Evolutionary conservation across 1,284 basidiomycete species (phyloP).

Genomic region (Cutaneotrichosporon cutaneum): DNA sequence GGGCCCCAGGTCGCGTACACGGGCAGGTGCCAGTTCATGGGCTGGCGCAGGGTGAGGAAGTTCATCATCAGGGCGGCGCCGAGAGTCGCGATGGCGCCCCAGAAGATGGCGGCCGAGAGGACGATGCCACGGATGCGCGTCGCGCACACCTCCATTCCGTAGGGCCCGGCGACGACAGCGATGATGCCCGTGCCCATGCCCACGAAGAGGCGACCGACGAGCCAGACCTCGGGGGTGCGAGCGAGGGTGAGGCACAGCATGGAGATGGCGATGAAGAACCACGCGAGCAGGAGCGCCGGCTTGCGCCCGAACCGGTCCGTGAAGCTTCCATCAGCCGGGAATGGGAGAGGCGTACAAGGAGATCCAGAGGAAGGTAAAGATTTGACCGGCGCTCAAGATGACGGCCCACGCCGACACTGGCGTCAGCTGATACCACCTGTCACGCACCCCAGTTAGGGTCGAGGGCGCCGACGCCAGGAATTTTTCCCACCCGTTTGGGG

Average conservation of each 20-base stretch:
- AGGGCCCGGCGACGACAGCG: conserved; percentile 19
- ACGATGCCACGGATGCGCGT: conserved; percentile 19
- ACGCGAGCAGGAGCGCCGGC: conserved; percentile 10
- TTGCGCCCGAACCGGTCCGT: conserved; percentile 29
- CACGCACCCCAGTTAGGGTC: conserved; percentile 21
- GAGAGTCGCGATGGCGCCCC: conserved; percentile 9
- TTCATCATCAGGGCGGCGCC: conserved; percentile 18
- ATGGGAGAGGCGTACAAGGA: background rate
- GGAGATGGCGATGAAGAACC: conserved; percentile 4
- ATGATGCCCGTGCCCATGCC: conserved; percentile 11
- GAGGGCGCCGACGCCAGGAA: conserved; percentile 7
- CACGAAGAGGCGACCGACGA: background rate
- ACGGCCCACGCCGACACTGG: conserved; percentile 30
- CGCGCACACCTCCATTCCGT: conserved; percentile 22
- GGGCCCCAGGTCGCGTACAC: conserved; percentile 22
- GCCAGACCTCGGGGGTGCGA: conserved; percentile 6
- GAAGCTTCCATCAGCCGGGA: background rate
- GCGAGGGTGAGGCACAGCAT: conserved; percentile 11
- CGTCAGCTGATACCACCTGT: background rate
- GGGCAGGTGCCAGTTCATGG: conserved; percentile 19
- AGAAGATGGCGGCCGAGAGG: conserved; percentile 14
- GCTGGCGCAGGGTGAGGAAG: conserved; percentile 12
- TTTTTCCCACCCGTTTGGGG: background rate
- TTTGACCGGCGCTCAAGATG: conserved; percentile 16
- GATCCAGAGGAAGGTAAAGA: conserved; percentile 8